A percentile compares a stretch with the other conserved stretches of the same genome.
Evolutionary conservation across 2,329 filamentous ascomycete genomes (phyloP).

Genomic region (Zymoseptoria tritici): DNA sequence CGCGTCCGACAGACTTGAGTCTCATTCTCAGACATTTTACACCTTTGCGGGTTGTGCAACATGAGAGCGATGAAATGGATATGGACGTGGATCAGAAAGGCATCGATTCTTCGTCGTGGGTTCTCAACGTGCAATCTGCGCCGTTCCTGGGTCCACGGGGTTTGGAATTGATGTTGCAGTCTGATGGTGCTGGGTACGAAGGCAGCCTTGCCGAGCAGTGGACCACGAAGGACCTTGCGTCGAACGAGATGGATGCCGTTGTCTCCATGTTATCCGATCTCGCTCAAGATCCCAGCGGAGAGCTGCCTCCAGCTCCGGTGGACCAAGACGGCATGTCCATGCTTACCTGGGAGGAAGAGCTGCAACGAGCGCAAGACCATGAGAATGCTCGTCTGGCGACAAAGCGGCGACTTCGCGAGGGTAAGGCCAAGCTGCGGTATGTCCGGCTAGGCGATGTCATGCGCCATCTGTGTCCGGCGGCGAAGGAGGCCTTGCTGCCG

Average conservation of each 20-base stretch:
- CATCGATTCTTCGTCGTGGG: constrained; percentile 13
- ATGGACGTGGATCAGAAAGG: constrained; percentile 2
- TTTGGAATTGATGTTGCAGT: constrained; percentile 23
- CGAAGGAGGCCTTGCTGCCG: constrained; percentile 9
- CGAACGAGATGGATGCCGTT: constrained; percentile 8
- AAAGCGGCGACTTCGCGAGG: constrained; percentile 11
- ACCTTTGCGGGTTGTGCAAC: constrained; percentile 20
- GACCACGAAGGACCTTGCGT: constrained; percentile 15
- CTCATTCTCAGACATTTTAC: constrained; percentile 18
- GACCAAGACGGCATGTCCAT: constrained; percentile 4
- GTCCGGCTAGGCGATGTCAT: constrained; percentile 16
- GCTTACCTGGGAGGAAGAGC: constrained; percentile 11
- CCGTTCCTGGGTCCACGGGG: constrained; percentile 24
- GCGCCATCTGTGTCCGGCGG: constrained; percentile 8
- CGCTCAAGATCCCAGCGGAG: not conserved
- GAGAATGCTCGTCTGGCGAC: constrained; percentile 8
- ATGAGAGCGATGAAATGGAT: constrained; percentile 6
- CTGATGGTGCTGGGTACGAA: constrained; percentile 15
- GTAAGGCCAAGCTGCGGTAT: constrained; percentile 13
- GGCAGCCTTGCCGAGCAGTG: constrained; percentile 16
- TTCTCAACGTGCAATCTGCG: constrained; percentile 27
- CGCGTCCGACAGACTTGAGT: constrained; percentile 6
- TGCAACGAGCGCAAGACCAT: constrained; percentile 3
- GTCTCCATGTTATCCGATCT: constrained; percentile 4
- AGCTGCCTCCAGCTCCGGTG: constrained; percentile 1